Conservation (phyloP, 2,329 filamentous ascomycete species). For the Ophiostoma sp. region DNA sequence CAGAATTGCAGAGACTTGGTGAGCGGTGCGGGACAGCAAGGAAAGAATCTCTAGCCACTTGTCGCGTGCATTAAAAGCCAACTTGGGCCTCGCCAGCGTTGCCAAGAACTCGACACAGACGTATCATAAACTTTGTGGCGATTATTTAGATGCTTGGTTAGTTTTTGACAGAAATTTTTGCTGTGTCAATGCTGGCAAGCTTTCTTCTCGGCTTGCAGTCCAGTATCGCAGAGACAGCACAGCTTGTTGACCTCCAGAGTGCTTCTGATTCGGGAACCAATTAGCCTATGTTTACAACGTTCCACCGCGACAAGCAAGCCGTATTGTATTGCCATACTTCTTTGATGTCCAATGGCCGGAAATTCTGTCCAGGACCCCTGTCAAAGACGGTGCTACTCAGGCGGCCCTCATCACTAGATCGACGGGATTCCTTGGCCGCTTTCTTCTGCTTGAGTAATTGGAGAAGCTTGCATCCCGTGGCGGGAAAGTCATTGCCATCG, state of each 20-base stretch:
- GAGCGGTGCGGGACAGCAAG: neutral
- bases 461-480: neutral
- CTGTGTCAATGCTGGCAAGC: neutral
- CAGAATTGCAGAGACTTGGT: neutral
- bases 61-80: neutral
- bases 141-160: neutral
- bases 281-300: neutral
- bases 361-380: neutral
- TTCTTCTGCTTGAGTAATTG: neutral
- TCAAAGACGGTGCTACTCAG: neutral
- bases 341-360: neutral
- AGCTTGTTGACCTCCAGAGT: neutral
- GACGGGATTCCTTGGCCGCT: neutral
- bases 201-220: neutral
- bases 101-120: neutral
- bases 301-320: neutral
- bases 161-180: neutral
- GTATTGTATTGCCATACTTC: neutral
- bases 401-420: too few species aligned
- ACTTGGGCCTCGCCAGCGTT: neutral
- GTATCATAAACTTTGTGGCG: neutral
- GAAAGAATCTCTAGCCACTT: neutral
- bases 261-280: neutral
- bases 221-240: neutral
- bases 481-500: neutral